Conservation (phyloP, 495 filamentous ascomycete genomes). For the Tetracladium setigerum region DNA sequence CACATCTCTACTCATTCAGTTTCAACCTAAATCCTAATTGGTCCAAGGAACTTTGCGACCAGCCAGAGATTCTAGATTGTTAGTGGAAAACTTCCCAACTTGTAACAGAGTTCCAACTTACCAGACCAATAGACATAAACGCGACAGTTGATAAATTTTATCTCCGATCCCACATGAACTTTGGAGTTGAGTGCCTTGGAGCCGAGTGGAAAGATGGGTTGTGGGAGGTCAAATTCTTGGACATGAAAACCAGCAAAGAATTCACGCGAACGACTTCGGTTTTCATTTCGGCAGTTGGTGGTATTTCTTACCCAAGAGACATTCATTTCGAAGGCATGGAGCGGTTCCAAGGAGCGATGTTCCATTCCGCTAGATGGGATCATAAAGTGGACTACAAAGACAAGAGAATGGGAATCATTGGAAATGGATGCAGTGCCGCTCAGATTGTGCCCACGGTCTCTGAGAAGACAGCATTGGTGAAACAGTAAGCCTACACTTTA, state of each 20-base stretch:
- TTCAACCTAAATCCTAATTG: conserved; percentile 27
- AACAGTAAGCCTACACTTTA: conserved; percentile 19
- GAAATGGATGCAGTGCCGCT: conserved; percentile 50
- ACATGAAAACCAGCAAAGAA: conserved; percentile 16
- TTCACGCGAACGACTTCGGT: conserved; percentile 15
- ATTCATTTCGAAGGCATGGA: conserved; percentile 45
- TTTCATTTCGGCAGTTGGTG: conserved; percentile 23
- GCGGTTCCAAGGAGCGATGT: conserved; percentile 43
- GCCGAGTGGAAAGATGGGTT: conserved; percentile 21
- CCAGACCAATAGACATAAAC: conserved; percentile 24
- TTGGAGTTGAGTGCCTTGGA: conserved; percentile 15
- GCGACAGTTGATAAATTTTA: conserved; percentile 28
- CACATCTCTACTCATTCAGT: conserved; percentile 25
- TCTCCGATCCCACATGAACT: conserved; percentile 22
- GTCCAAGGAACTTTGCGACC: conserved; percentile 23
- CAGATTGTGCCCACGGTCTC: conserved; percentile 35
- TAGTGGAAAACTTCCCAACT: neutral
- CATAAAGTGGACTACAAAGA: conserved; percentile 32
- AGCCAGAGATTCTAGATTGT: conserved; percentile 24
- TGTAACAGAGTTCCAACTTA: neutral
- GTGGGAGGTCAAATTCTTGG: conserved; percentile 24
- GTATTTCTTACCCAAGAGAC: conserved; percentile 14
- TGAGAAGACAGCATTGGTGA: conserved; percentile 20
- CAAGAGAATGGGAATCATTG: conserved; percentile 52
- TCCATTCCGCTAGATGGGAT: conserved; percentile 55